Base-by-base conservation (phyloP, 2,329 filamentous ascomycete genomes). In the Trichoderma sp. region DNA sequence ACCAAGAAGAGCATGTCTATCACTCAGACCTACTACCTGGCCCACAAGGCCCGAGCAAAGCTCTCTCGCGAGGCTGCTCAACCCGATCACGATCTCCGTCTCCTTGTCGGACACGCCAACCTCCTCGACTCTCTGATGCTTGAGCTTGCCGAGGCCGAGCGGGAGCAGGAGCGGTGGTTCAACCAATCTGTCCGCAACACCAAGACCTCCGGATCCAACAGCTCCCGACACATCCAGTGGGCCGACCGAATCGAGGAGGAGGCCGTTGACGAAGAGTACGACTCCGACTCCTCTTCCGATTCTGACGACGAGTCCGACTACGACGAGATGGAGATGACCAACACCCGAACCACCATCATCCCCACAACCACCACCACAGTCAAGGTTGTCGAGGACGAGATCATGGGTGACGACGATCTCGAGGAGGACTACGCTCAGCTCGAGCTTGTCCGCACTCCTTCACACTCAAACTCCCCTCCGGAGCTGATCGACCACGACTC, bases 21-120 rank as follows among this genome's bases (percentile, higher is more conserved):
- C 88, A 97, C 96, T 33, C 95, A 98, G 87, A 98, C 96, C 77
- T 99, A 98, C 93, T 98, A 95, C 88, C 93, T 98, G 81, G 97
- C 97, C 84, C 95, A 98, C 89, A 96, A 95, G 86, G 97, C 97
- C 83, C 92, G 97, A 85, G 93, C 93, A 81, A 99, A 99, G 95
- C 95, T 99, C 83, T 95, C 95, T 79, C 91, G 90, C 78, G 96
- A 98, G 88, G 97, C 97, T 88, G 91, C 92, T 85, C 93, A 93
- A 82, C 89, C 94, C 81, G 96, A 98, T 84, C 97, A 98, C 90
- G 92, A 98, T 88, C 94, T 99, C 78, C 93, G 96, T 83, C 91
- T 97, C 63, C 93, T 99, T 77, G 97, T 99, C 81, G 97, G 96
- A 82, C 97, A 99, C 86, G 97, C 97, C 88, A 99, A 98, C 90